Evolutionary conservation across 2,329 filamentous ascomycete species (phyloP), one percentile per base, ranked within the genome.

Genomic region (Aurifilum marmelostoma): DNA sequence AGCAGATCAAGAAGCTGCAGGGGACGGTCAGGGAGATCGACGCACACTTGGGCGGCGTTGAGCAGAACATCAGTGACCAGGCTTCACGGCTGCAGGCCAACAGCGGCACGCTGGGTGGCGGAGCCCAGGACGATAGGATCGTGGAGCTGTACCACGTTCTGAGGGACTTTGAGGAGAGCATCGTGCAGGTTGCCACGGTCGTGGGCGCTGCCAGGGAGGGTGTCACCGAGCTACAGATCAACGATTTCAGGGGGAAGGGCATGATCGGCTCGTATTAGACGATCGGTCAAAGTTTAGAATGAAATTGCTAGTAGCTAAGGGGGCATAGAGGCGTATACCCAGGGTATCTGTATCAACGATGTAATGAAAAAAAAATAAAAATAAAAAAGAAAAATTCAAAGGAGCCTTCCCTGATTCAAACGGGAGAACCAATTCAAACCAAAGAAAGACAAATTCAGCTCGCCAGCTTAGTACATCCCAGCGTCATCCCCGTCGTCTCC

Each of bases 131-230:
- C 72, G 79, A 87, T 77, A 80, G 80, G 71, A 78, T 83, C 27
- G 78, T 81, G 47, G 83, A 86, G 75, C 80, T 91, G 59, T 86
- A 85, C 21, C 84, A 83, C 16, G 88, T 89, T 58, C 81, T 91
- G 72, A 82, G 85, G 24, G 89, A 91, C 73, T 89, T 91, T 70
- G 88, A 91, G 78, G 83, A 86, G 73, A 85, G 88, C 68, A 89
- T 91, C 67, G 77, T 90, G 67, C 85, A 87, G 66, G 88, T 90
- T 67, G 89, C 89, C 6, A 83, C 84, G 32, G 84, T 87, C 67
- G 83, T 91, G 63, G 88, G 88, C 2, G 80, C 80, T 61, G 84
- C 84, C 5, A 85, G 88, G 71, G 89, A 91, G 76, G 85, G 85
- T 47, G 83, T 90, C 68, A 88, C 89, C 67, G 84, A 84, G 72